These are phyloP conservation scores for Simplicillium sp. DNA, from an alignment of 2,329 filamentous ascomycete species.

Conservation along the genomic window DNA sequence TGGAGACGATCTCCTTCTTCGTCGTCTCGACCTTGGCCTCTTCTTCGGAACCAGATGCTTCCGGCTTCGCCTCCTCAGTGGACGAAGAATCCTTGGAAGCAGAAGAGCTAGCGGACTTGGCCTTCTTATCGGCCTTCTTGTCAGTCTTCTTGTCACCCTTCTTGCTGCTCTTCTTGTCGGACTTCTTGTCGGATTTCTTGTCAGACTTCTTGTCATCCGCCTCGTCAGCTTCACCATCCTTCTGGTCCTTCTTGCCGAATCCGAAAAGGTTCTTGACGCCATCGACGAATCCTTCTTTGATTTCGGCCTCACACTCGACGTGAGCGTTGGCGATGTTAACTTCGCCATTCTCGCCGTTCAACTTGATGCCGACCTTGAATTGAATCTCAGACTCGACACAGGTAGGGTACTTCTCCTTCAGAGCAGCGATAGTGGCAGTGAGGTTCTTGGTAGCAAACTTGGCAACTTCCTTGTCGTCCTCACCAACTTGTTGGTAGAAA, in stretches of 20 bases:
- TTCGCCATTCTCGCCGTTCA: constrained; percentile 66
- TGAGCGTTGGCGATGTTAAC: constrained; percentile 68
- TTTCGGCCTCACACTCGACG: constrained; percentile 78
- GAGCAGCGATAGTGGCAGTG: constrained; percentile 67
- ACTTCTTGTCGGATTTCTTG: constrained; percentile 22
- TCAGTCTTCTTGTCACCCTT: constrained; percentile 24
- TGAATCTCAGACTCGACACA: constrained; percentile 70
- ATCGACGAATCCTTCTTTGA: constrained; percentile 75
- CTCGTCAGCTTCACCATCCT: constrained; percentile 48
- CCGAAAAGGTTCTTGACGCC: constrained; percentile 95
- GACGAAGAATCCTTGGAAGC: constrained; percentile 22
- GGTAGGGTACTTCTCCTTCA: constrained; percentile 64
- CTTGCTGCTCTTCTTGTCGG: constrained; percentile 25
- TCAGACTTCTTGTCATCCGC: constrained; percentile 13
- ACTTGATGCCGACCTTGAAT: constrained; percentile 67
- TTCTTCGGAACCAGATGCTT: constrained; percentile 28
- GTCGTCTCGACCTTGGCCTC: constrained; percentile 43
- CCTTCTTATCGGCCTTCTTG: constrained; percentile 20
- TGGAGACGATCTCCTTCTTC: constrained; percentile 48
- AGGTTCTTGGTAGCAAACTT: constrained; percentile 73
- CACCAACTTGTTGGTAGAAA: constrained; percentile 65
- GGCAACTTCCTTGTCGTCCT: constrained; percentile 51
- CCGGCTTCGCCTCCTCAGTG: constrained; percentile 37
- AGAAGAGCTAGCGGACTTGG: constrained; percentile 16
- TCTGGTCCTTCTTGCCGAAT: constrained; percentile 82